A percentile compares a stretch with the other conserved stretches of the same genome.
phyloP scores from a whole-genome alignment of 257 asterid species.

The Plantago major region DNA sequence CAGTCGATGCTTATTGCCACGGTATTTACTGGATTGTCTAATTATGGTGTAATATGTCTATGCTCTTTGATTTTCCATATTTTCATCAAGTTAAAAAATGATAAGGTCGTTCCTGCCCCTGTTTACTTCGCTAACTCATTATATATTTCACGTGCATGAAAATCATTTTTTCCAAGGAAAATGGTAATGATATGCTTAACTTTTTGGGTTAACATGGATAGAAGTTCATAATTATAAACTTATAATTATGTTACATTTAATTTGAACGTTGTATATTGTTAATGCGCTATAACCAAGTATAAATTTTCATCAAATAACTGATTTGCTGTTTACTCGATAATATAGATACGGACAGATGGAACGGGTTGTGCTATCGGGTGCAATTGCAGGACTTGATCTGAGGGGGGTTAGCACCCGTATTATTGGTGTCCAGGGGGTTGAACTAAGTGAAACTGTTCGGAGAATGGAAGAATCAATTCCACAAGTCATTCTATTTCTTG shows the following conservation, averaged over 20 bases:
- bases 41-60: not conserved
- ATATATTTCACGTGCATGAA: slow-evolving; percentile 18
- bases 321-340: slow-evolving; percentile 18
- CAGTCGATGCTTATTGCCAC: slow-evolving; percentile 9
- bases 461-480: slow-evolving; percentile 99
- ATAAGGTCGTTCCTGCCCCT: no score
- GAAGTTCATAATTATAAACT: no score
- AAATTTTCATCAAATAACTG: slow-evolving; percentile 9
- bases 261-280: not conserved
- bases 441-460: slow-evolving; percentile 94
- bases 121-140: slow-evolving; percentile 11
- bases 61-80: not conserved
- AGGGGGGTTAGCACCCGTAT: slow-evolving; percentile 90
- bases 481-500: slow-evolving; percentile 77
- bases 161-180: slow-evolving; percentile 12
- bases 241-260: not conserved
- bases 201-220: not conserved
- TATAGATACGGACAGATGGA: slow-evolving; percentile 95
- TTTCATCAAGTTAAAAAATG: not conserved
- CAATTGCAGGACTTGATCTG: slow-evolving; percentile 81
- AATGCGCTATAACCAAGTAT: slow-evolving; percentile 2
- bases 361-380: slow-evolving; percentile 74
- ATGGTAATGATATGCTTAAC: slow-evolving; percentile 13
- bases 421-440: slow-evolving; percentile 91
- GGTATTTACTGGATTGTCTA: slow-evolving; percentile 4